Conservation (phyloP, 2,329 filamentous ascomycete species). For the Fusarium burgessii region DNA sequence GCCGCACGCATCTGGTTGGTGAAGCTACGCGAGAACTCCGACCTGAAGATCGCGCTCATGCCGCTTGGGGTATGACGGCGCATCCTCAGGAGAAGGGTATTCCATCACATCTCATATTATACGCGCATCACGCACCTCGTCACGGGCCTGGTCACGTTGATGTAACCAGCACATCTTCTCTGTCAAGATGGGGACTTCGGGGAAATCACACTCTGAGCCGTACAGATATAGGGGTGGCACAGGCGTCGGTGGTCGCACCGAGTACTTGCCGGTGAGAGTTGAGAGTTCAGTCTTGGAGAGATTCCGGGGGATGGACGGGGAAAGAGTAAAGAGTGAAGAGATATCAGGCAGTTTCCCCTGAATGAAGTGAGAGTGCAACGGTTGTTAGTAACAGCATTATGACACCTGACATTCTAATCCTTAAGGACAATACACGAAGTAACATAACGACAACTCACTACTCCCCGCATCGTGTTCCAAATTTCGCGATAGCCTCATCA, state of each 20-base stretch:
- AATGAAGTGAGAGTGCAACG: neutral
- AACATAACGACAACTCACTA: neutral
- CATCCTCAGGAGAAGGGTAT: conserved; percentile 7
- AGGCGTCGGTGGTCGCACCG: conserved; percentile 8
- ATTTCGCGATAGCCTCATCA: conserved; percentile 27
- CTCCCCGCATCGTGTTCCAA: neutral
- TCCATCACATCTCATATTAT: conserved; percentile 28
- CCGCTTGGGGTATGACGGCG: conserved; percentile 36
- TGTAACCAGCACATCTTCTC: conserved; percentile 23
- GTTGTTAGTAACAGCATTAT: neutral
- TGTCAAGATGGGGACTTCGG: neutral
- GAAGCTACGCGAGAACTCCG: conserved; percentile 34
- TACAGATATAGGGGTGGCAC: conserved; percentile 9
- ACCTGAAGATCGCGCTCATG: conserved; percentile 24
- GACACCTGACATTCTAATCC: neutral
- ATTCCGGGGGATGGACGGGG: neutral
- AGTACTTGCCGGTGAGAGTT: conserved; percentile 6
- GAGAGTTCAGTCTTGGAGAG: neutral
- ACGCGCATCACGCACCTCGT: conserved; percentile 27
- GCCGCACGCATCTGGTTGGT: conserved; percentile 33
- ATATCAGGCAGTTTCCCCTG: neutral
- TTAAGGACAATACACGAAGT: neutral
- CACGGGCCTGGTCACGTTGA: conserved; percentile 29
- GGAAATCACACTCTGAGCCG: conserved; percentile 4
- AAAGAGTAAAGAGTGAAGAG: conserved; percentile 19